Evolutionary conservation across 2,329 filamentous ascomycete genomes (phyloP), one percentile per base, ranked within the genome.

Genomic region (Alternaria hordeiaustralica): DNA sequence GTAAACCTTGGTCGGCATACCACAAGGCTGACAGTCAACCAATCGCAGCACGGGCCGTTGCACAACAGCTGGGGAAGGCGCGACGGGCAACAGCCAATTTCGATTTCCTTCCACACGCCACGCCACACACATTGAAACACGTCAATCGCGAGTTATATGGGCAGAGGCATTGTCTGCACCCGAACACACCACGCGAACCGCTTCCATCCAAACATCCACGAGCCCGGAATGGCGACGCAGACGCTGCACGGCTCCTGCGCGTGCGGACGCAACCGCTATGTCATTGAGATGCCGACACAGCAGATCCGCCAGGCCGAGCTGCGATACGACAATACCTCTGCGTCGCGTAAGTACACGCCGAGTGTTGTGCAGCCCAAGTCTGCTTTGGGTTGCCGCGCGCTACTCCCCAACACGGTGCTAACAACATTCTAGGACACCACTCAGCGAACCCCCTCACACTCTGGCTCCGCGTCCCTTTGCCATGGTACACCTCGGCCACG

Each of bases 251-350:
- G 94, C 73, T 88, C 89, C 68, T 97, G 94, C 83, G 89, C 91
- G 57, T 97, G 94, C 79, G 93, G 94, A 61, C 89, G 94, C 65
- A 97, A 96, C 75, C 87, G 90, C 75, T 97, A 97, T 81, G 85
- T 89, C 61, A 88, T 97, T 70, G 82, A 87, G 49, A 85, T 95
- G 23, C 93, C 93, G 44, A 80, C 82, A 43, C 82, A 88, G 33
- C 81, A 86, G 55, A 88, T 90, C 15, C 86, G 89, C 69, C 88
- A 96, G 21, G 87, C 93, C 66, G 77, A 80, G 59, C 45, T 80
- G 61, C 69, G 71, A 57, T 96, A 97, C 77, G 90, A 93, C 79
- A 89, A 89, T 41, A 87, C 88, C 63, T 84, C 85, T 60, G 83
- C 85, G 43, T 91, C 92, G 72, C 89, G 94, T 97, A 88, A 81